Conservation (phyloP, 2,329 filamentous ascomycete genomes). For the Sporothrix pallida region DNA sequence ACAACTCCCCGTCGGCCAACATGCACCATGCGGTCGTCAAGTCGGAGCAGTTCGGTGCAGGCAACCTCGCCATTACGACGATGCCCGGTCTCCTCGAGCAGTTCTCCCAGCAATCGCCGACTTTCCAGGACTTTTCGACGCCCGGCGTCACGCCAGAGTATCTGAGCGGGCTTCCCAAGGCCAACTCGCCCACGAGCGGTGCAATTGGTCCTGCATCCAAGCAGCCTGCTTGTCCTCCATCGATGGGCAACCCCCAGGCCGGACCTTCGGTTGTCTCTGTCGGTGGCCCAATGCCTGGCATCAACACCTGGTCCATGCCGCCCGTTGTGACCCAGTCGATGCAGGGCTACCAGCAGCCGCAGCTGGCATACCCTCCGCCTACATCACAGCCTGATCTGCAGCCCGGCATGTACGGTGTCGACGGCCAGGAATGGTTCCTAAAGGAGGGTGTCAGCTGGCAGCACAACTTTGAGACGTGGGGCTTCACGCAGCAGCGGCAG, state of each 20-base stretch:
- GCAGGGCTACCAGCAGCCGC: conserved; percentile 28
- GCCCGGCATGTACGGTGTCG: conserved; percentile 49
- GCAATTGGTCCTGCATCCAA: conserved; percentile 1
- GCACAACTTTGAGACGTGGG: conserved; percentile 63
- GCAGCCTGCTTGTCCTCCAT: neutral
- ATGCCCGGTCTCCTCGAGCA: conserved; percentile 39
- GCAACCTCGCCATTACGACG: neutral
- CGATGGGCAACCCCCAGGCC: neutral
- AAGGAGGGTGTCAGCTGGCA: conserved; percentile 64
- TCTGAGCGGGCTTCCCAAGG: neutral
- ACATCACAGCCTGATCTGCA: conserved; percentile 21
- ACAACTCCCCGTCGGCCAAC: conserved; percentile 33
- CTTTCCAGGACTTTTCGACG: conserved; percentile 40
- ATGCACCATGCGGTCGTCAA: conserved; percentile 25
- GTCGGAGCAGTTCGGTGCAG: conserved; percentile 11
- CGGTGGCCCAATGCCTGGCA: conserved; percentile 12
- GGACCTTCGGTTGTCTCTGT: conserved; percentile 2
- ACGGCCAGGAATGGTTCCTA: conserved; percentile 63
- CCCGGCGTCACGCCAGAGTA: conserved; percentile 32
- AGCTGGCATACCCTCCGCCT: neutral
- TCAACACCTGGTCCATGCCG: conserved; percentile 34
- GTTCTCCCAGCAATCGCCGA: conserved; percentile 43
- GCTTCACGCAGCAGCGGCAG: conserved; percentile 41
- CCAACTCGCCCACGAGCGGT: neutral
- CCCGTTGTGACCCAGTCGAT: conserved; percentile 17